Evolutionary conservation across 352 stramenopile genomes (phyloP).

Genomic region (Phytopythium oedochilum): DNA sequence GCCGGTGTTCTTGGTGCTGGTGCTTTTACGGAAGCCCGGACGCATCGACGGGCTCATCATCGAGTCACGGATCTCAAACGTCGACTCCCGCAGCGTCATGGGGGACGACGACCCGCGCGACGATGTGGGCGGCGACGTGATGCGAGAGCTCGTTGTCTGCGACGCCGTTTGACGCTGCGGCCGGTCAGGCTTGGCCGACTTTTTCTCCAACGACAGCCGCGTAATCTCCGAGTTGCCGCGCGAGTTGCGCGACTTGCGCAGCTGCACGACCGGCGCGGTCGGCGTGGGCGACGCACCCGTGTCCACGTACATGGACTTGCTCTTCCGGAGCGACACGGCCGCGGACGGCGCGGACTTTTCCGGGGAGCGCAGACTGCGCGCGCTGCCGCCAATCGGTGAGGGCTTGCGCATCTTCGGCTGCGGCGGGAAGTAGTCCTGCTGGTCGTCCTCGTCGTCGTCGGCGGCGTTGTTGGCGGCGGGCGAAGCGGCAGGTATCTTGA

Average conservation of each 20-base stretch:
- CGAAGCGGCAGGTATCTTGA: neutral
- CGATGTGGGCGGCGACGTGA: conserved; percentile 1
- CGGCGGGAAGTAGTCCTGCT: conserved; percentile 24
- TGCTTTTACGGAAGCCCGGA: neutral
- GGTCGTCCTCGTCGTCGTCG: conserved; percentile 5
- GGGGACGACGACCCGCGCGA: neutral
- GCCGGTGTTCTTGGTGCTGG: conserved; percentile 15
- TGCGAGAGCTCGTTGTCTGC: neutral
- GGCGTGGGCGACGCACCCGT: conserved; percentile 19
- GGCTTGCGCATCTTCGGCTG: conserved; percentile 9
- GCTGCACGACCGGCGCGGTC: conserved; percentile 17
- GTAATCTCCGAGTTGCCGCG: conserved; percentile 31
- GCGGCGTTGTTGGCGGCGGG: conserved; percentile 1
- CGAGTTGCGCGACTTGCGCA: conserved; percentile 23
- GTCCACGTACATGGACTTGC: conserved; percentile 27
- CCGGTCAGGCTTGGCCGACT: conserved; percentile 5
- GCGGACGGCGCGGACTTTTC: conserved; percentile 3
- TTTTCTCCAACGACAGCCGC: conserved; percentile 27
- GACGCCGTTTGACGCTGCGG: neutral
- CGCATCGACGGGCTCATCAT: conserved; percentile 2
- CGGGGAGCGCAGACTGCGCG: conserved; percentile 8
- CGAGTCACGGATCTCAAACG: conserved; percentile 8
- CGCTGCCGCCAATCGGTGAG: conserved; percentile 2
- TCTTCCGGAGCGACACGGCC: conserved; percentile 22
- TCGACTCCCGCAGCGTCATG: conserved; percentile 6